Evolutionary conservation across 331 rosid species (phyloP), one percentile per base, ranked within the genome.

Genomic region (Pyrus hybrid): DNA sequence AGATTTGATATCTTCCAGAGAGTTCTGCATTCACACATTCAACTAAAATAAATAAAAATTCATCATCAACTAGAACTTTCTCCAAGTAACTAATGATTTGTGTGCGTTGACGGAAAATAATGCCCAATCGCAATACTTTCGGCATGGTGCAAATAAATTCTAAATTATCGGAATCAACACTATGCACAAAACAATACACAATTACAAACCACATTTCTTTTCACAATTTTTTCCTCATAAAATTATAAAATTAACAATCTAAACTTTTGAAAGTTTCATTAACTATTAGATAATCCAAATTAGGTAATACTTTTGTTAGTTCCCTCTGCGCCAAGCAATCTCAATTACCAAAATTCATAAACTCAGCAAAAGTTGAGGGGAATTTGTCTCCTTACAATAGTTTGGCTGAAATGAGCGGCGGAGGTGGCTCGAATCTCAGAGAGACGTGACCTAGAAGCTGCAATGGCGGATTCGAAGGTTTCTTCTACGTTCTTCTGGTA

Each of bases 401-500:
- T 77, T 20, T 86, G 90, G 22, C 80, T 71, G 70, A 86, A 77
- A 89, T 90, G 92, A 63, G 89, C 93, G 0, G 89, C 85, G 71
- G 97, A 86, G 35, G 92, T 90, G 63, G 92, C 86, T 13, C 86
- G 88, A 75, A 94, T 88, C 86, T 91, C 89, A 35, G 88, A 88
- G 41, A 94, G 71, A 21, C 92, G 91, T 41, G 88, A 82, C 37
- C 83, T 86, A 37, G 93, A 88, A 56, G 88, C 86, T 78, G 86
- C 81, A n/a, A 88, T 13, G 33, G 96, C 72, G 71, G 95, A 87
- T 10, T 88, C 89, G 35, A 90, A 28, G 9, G 90, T 77, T 29
- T 88, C 92, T 64, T 87, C 76, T 47, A 83, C 63, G 62, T 75
- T 76, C 73, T 81, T 83, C 76, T 90, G 88, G 82, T 91, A 91